These are phyloP conservation scores for Pestalotiopsis sp. DNA, from an alignment of 2,329 filamentous ascomycete species.

Conservation along the genomic window DNA sequence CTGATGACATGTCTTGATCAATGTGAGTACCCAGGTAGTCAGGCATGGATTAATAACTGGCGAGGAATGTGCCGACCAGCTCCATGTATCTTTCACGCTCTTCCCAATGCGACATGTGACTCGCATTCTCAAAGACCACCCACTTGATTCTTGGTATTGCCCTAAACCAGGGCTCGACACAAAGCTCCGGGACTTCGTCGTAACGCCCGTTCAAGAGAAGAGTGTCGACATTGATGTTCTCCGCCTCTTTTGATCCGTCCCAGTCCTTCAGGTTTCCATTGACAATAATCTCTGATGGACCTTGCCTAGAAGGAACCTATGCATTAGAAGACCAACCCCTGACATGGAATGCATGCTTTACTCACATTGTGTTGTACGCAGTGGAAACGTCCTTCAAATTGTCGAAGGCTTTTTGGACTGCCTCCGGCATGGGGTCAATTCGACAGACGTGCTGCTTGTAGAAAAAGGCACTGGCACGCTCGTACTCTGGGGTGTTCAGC, in stretches of 20 bases:
- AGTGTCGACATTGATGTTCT: conserved; percentile 15
- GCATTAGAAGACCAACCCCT: too few species aligned
- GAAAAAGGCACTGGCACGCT: neutral
- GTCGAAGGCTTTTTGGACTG: neutral
- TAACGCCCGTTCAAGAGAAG: conserved; percentile 28
- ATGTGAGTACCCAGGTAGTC: too few species aligned
- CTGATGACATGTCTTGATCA: too few species aligned
- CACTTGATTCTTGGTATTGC: conserved; percentile 26
- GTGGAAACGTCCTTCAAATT: neutral
- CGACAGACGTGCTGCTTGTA: neutral
- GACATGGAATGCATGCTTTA: neutral
- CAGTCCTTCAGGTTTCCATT: conserved; percentile 20
- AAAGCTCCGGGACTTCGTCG: conserved; percentile 27
- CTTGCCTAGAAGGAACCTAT: conserved; percentile 18
- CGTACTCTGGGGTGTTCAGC: neutral
- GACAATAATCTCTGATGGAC: conserved; percentile 20
- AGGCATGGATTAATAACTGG: too few species aligned
- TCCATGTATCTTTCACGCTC: neutral
- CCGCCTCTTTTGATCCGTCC: conserved; percentile 21
- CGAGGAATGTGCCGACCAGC: neutral
- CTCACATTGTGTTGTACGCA: neutral
- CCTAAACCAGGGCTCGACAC: conserved; percentile 26
- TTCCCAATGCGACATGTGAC: conserved; percentile 22
- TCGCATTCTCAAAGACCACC: conserved; percentile 21
- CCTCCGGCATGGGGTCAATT: neutral